Evolutionary conservation across 2,329 filamentous ascomycete species (phyloP).

Genomic region (Huntiella decipiens): DNA sequence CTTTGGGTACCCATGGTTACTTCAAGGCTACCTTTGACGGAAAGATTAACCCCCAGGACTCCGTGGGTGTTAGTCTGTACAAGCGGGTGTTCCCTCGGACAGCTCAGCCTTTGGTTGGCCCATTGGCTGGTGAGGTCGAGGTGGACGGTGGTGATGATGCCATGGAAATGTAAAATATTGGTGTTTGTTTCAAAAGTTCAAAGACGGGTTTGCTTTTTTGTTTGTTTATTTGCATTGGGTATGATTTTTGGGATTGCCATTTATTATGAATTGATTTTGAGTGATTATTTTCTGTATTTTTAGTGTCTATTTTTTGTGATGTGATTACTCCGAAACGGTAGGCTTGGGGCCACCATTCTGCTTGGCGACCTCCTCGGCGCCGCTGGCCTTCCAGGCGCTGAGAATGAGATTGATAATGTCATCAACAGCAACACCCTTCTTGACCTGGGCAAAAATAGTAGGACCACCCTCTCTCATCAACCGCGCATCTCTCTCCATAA

Average conservation of each 20-base stretch:
- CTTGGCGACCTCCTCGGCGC: conserved; percentile 45
- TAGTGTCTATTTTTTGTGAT: not conserved
- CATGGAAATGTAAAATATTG: conserved; percentile 11
- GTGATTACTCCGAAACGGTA: conserved; percentile 21
- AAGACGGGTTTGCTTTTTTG: conserved; percentile 2
- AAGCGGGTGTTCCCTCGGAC: conserved; percentile 68
- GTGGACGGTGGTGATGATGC: conserved; percentile 10
- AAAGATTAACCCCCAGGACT: conserved; percentile 87
- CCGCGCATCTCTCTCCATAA: conserved; percentile 88
- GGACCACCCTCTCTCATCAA: conserved; percentile 93
- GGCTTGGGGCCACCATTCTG: conserved; percentile 36
- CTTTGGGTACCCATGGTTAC: conserved; percentile 92
- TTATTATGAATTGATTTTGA: not conserved
- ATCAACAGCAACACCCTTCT: conserved; percentile 67
- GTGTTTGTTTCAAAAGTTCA: not conserved
- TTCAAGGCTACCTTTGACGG: conserved; percentile 98
- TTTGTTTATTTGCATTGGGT: not conserved
- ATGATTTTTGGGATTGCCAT: not conserved
- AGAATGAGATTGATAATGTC: conserved; percentile 76
- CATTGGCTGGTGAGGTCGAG: conserved; percentile 22
- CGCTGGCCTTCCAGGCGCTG: conserved; percentile 83
- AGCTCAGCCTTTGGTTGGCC: conserved; percentile 30
- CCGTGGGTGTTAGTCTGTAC: conserved; percentile 75
- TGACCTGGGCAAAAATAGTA: conserved; percentile 94
- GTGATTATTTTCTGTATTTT: not conserved